Evolutionary conservation across 2,329 filamentous ascomycete species (phyloP), one percentile per base, ranked within the genome.

Genomic region (Pseudogymnoascus sp.): DNA sequence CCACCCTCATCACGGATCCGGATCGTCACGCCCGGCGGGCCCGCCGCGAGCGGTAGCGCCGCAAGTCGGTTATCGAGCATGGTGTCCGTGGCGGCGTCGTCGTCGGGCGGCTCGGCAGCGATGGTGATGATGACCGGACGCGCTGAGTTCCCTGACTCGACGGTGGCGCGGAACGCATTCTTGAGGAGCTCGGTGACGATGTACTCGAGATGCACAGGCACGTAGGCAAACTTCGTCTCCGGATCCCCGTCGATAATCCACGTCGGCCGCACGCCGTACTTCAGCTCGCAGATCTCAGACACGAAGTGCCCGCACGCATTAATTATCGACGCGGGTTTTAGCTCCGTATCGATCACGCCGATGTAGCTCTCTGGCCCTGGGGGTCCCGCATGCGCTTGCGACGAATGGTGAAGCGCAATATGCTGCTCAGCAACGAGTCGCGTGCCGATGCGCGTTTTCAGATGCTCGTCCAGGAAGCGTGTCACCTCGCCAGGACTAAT

Each of bases 181-280:
- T 99, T 99, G 64, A 99, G 83, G 1, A 99, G 82, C 76, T 99
- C 95, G 0, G 93, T 99, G 67, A 97, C 85, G 68, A 99, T 97
- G 75, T 99, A 99, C 76, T 97, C 93, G 23, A 99, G 83, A 75
- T 99, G 95, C 74, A 96, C 95, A 12, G 95, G 95, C 7, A 99
- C 88, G 72, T 96, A 95, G 18, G 93, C 92, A 72, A 99, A 96
- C 0, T 86, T 88, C n/a, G 93, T 91, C 61, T 89, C 87, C 0
- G 89, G 87, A 73, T 96, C 88, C 67, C 95, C 95, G 68, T 93
- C 89, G 70, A 99, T 88, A 57, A 87, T 78, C 71, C 96, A 82
- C 1, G 82, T 83, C 0, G 95, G 95, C 0, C 95, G 85, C 1
- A 96, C 86, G 61, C 95, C 95, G 72, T 99, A 99, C 66, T 95